Conservation (phyloP, 2,329 filamentous ascomycete species). For the Penicillium occitanis region DNA sequence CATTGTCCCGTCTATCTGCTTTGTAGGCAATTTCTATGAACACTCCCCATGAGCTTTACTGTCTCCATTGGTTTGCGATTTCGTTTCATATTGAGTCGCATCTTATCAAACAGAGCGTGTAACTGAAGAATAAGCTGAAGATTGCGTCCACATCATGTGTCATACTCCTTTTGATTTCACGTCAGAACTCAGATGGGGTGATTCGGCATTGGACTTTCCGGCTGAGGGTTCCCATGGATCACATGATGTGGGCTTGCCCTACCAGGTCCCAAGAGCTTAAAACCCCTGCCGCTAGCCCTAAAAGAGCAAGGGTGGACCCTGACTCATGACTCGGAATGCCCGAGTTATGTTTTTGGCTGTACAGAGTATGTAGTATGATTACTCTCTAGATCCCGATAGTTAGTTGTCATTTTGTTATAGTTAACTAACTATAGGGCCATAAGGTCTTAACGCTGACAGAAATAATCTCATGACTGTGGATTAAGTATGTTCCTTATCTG, state of each 20-base stretch:
- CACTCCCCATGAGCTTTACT: too few species aligned
- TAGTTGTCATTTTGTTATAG: not conserved
- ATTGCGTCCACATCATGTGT: not conserved
- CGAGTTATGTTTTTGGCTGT: not conserved
- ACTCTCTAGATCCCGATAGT: not conserved
- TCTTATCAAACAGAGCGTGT: not conserved
- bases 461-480: not conserved
- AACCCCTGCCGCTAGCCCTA: not conserved
- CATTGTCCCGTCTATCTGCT: not conserved
- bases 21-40: not conserved
- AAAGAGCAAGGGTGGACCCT: not conserved
- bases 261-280: not conserved
- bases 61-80: not conserved
- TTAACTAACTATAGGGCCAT: too few species aligned
- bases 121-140: not conserved
- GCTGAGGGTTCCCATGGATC: conserved; percentile 1
- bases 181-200: conserved; percentile 1
- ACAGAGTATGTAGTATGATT: not conserved
- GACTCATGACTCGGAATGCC: not conserved
- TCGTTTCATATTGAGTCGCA: not conserved
- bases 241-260: conserved; percentile 12
- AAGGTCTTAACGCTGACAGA: not conserved
- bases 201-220: conserved; percentile 12
- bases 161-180: too few species aligned
- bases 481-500: not conserved